phyloP scores from a whole-genome alignment of 768 basidiomycete species.

The Tubosaeta sp. region DNA sequence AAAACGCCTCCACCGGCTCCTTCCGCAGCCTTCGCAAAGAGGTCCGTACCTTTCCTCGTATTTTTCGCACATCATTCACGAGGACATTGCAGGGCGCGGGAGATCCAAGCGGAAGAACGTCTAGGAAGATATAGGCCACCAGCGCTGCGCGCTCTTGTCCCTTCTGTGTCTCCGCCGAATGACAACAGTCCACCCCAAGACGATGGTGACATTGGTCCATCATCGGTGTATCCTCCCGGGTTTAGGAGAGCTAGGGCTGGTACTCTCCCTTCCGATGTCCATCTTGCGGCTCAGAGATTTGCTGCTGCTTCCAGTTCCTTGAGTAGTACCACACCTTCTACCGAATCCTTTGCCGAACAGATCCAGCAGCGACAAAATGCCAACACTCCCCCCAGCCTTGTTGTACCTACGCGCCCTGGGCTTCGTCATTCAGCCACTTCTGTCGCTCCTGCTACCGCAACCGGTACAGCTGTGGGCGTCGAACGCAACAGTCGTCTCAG shows the following conservation, averaged over 20 bases:
- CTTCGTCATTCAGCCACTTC: conserved; percentile 75
- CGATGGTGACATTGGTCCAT: conserved; percentile 56
- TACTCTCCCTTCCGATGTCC: conserved; percentile 94
- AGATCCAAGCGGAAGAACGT: conserved; percentile 76
- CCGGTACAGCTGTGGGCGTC: conserved; percentile 27
- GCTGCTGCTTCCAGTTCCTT: conserved; percentile 62
- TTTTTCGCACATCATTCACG: conserved; percentile 17
- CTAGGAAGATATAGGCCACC: conserved; percentile 75
- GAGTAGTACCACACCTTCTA: conserved; percentile 43
- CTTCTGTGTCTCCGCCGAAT: conserved; percentile 70
- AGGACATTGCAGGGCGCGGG: conserved; percentile 59
- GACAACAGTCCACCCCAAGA: conserved; percentile 58
- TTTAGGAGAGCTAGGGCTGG: conserved; percentile 96
- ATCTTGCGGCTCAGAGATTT: conserved; percentile 80
- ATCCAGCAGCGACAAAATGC: conserved; percentile 35
- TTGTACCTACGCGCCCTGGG: conserved; percentile 53
- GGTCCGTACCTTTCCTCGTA: conserved; percentile 41
- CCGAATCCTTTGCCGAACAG: conserved; percentile 49
- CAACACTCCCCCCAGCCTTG: conserved; percentile 36
- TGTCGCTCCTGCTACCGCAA: conserved; percentile 50
- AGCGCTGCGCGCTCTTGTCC: conserved; percentile 63
- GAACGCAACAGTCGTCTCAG: conserved; percentile 82
- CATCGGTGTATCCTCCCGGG: conserved; percentile 77
- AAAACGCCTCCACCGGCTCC: conserved; percentile 90
- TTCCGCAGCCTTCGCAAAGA: conserved; percentile 85